Base-by-base conservation (phyloP, 1,284 basidiomycete species). In the Tilletia indica region DNA sequence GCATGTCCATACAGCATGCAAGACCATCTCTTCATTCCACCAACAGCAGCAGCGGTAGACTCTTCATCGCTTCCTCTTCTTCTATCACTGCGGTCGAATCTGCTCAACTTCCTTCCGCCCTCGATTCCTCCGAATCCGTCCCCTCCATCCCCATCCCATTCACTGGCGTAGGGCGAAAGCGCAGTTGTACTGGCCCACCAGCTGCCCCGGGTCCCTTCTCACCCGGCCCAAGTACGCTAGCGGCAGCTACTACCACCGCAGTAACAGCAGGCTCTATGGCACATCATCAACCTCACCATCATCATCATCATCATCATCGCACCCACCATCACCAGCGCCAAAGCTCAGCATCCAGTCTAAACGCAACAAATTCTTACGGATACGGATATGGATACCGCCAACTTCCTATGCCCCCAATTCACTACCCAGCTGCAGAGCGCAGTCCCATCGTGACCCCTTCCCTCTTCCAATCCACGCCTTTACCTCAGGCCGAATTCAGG, bases 181-280 rank as follows among this genome's bases (percentile, higher is more conserved):
- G 58, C 58, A 63, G 58, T 36, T 31, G 58, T 11, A 63, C 58
- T 34, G 58, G 58, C 14, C 58, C 58, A 5, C 58, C 58, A 16
- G n/a, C 58, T 25, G 21, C 58, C 58, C 25, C n/a, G 19, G 19
- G 9, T 8, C 42, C 42, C 1, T 45, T 45, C 42, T 45, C 42
- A 45, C 14, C 42, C 3, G 14, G 42, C 42, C 6, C 14, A 14
- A 45, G 14, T 45, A 45, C 42, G 25, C 25, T 31, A 31, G 25
- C 25, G 25, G 42, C 42, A 45, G 42, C 42, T 9, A 9, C 42
- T 9, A 45, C 42, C 6, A 45, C 6, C 42, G 42, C 54, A 58
- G 16, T 31, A 31, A 31, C 25, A 31, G 16, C 12, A 9, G 58
- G 25, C 21, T n/a, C 12, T 6, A 36, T 16, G 21, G 58, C 58